These are phyloP conservation scores for Aspergillus neotritici DNA, from an alignment of 2,329 filamentous ascomycete species.

Conservation along the genomic window DNA sequence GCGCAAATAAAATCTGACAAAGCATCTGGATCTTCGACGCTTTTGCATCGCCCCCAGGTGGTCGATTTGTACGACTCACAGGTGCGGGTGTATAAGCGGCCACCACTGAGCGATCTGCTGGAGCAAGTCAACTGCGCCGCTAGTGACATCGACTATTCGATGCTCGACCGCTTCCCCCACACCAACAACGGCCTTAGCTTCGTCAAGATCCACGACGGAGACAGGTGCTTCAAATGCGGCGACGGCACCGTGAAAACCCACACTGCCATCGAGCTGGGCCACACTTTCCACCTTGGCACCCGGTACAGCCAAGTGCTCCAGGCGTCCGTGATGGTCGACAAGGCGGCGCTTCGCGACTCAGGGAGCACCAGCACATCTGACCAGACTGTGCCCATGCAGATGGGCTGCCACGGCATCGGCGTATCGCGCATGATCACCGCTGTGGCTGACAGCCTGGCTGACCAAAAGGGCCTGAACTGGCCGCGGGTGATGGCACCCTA, in stretches of 20 bases:
- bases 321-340: constrained; percentile 53
- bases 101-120: constrained; percentile 34
- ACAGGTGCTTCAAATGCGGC: constrained; percentile 66
- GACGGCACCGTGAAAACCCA: constrained; percentile 59
- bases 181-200: constrained; percentile 53
- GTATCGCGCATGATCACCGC: constrained; percentile 86
- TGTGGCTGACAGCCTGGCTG: constrained; percentile 68
- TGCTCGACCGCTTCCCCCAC: constrained; percentile 34
- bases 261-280: constrained; percentile 80
- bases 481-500: constrained; percentile 81
- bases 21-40: constrained; percentile 14
- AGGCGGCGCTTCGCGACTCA: constrained; percentile 15
- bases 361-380: constrained; percentile 10
- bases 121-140: constrained; percentile 21
- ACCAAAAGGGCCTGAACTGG: constrained; percentile 76
- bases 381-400: constrained; percentile 60
- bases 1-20: constrained; percentile 28
- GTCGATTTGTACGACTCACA: constrained; percentile 39
- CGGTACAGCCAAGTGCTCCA: constrained; percentile 74
- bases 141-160: constrained; percentile 31
- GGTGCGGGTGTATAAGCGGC: constrained; percentile 35
- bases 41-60: constrained; percentile 25
- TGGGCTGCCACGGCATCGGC: constrained; percentile 96
- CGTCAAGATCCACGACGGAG: constrained; percentile 60
- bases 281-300: constrained; percentile 90